Evolutionary conservation across 176 grass and related monocot genomes (phyloP).

Genomic region (Tuctoria greenei): DNA sequence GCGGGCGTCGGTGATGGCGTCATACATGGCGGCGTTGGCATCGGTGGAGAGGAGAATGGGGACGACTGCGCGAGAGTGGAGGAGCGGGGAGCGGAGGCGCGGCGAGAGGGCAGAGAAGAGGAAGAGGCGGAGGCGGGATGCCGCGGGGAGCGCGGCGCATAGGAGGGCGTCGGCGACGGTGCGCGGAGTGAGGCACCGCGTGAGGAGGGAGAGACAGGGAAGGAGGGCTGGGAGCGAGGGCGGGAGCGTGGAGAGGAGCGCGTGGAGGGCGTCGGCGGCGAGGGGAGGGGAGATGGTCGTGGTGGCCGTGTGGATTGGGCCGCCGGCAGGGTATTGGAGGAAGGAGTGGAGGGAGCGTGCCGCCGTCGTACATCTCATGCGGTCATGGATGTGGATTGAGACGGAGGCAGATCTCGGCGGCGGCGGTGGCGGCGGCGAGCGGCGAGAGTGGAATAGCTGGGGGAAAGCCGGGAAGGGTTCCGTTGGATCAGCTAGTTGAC

Average conservation of each 20-base stretch:
- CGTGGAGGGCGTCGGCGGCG: slow-evolving; percentile 48
- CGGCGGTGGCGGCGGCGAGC: background rate
- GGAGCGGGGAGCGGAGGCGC: slow-evolving; percentile 48
- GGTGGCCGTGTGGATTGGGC: slow-evolving; percentile 31
- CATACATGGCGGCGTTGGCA: slow-evolving; percentile 50
- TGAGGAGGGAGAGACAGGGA: slow-evolving; percentile 55
- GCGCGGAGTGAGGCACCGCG: slow-evolving; percentile 52
- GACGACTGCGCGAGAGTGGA: slow-evolving; percentile 48
- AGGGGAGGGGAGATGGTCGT: slow-evolving; percentile 23
- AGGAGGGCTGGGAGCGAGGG: slow-evolving; percentile 39
- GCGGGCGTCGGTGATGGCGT: slow-evolving; percentile 52
- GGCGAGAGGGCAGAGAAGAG: slow-evolving; percentile 56
- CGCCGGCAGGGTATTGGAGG: slow-evolving; percentile 5
- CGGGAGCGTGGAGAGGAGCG: slow-evolving; percentile 56
- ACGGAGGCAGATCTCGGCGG: slow-evolving; percentile 1
- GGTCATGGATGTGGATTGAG: slow-evolving; percentile 56
- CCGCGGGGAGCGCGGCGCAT: slow-evolving; percentile 30
- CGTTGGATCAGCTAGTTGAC: background rate
- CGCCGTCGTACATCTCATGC: slow-evolving; percentile 80
- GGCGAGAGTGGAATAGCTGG: background rate
- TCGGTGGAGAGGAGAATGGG: slow-evolving; percentile 45
- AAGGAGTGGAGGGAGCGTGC: slow-evolving; percentile 43
- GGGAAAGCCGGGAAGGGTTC: background rate
- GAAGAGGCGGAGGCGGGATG: slow-evolving; percentile 70
- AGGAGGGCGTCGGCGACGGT: slow-evolving; percentile 57